phyloP scores from a whole-genome alignment of 768 basidiomycete species.

The Dioszegia hungarica region DNA sequence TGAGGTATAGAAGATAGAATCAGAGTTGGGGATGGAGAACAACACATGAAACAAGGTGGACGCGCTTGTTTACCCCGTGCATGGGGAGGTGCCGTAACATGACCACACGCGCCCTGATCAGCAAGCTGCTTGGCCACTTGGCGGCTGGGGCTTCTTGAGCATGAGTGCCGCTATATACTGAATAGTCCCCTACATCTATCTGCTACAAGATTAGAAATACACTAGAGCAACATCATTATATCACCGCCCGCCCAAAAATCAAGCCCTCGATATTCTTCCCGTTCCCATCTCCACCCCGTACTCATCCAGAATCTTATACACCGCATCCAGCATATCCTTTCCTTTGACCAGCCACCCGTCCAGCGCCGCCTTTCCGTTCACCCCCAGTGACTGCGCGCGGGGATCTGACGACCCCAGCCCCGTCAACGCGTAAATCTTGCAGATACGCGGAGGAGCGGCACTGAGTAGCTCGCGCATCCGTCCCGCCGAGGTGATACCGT shows the following conservation, averaged over 20 bases:
- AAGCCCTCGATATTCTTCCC: no score
- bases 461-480: conserved; percentile 23
- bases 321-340: conserved; percentile 21
- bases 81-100: no score
- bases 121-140: no score
- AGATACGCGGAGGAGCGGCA: neutral
- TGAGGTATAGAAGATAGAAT: neutral
- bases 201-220: no score
- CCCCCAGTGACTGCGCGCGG: conserved; percentile 17
- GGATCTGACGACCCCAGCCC: conserved; percentile 38
- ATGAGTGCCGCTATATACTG: no score
- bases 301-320: conserved; percentile 5
- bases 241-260: no score
- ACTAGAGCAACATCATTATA: no score
- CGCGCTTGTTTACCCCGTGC: no score
- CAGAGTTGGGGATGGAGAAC: neutral
- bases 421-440: conserved; percentile 23
- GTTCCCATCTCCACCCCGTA: neutral
- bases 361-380: conserved; percentile 28
- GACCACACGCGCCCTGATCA: no score
- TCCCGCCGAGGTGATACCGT: conserved; percentile 29
- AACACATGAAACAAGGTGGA: no score
- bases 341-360: conserved; percentile 43
- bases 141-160: no score
- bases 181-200: no score